Evolutionary conservation across 148 eudicot species (phyloP).

Genomic region (Persicaria tinctoria): DNA sequence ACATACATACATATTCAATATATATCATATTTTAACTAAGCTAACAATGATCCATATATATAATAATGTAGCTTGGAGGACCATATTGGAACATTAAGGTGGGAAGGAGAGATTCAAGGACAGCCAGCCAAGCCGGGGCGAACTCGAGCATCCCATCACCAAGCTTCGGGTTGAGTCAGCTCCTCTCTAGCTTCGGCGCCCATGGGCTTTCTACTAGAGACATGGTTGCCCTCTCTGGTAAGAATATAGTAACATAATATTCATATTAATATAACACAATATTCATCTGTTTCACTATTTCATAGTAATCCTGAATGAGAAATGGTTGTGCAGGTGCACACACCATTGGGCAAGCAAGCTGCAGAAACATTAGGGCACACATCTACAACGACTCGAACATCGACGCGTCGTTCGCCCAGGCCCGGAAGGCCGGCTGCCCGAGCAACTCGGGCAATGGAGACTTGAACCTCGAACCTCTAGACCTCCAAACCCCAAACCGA

Average conservation of each 20-base stretch:
- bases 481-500: slow-evolving; percentile 31
- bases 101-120: slow-evolving; percentile 54
- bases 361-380: slow-evolving; percentile 34
- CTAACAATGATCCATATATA: neutral
- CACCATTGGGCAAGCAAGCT: slow-evolving; percentile 62
- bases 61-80: slow-evolving; percentile 47
- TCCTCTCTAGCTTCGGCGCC: slow-evolving; percentile 34
- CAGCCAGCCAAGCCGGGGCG: slow-evolving; percentile 47
- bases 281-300: neutral
- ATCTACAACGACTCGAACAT: slow-evolving; percentile 51
- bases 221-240: slow-evolving; percentile 37
- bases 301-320: neutral
- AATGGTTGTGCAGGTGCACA: slow-evolving; percentile 33
- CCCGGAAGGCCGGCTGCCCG: slow-evolving; percentile 34
- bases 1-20: no score
- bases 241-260: neutral
- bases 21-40: neutral
- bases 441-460: slow-evolving; percentile 25
- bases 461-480: slow-evolving; percentile 45
- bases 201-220: slow-evolving; percentile 51
- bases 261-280: neutral
- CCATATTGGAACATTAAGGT: slow-evolving; percentile 47
- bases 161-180: slow-evolving; percentile 26
- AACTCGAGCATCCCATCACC: slow-evolving; percentile 54
- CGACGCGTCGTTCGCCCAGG: slow-evolving; percentile 30